These are phyloP conservation scores for Penicillium verhagenii DNA, from an alignment of 495 filamentous ascomycete genomes.

Conservation along the genomic window DNA sequence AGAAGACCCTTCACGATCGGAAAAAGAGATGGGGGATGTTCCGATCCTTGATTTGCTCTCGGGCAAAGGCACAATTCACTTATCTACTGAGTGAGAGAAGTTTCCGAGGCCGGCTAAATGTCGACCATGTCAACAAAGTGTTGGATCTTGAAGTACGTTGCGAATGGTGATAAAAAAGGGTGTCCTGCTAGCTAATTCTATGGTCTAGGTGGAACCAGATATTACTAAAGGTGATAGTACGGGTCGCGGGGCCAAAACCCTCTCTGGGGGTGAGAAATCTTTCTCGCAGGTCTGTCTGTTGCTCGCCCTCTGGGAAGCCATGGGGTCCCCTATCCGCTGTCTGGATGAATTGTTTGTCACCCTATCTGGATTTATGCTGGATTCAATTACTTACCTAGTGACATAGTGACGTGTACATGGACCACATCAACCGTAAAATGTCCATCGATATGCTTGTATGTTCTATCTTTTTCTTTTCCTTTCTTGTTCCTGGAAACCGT, in stretches of 20 bases:
- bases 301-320: constrained; percentile 93
- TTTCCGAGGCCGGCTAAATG: constrained; percentile 76
- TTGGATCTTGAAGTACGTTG: constrained; percentile 70
- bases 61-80: constrained; percentile 80
- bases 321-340: constrained; percentile 92
- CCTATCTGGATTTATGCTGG: background rate
- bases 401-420: constrained; percentile 92
- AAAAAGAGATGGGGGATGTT: constrained; percentile 77
- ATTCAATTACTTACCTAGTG: constrained; percentile 20
- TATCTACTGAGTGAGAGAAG: constrained; percentile 84
- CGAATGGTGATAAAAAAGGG: background rate
- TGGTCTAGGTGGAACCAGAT: constrained; percentile 69
- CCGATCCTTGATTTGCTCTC: constrained; percentile 74
- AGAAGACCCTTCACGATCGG: constrained; percentile 65
- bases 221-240: constrained; percentile 61
- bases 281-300: constrained; percentile 96
- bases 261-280: constrained; percentile 95
- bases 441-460: constrained; percentile 93
- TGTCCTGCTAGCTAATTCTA: background rate
- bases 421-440: constrained; percentile 89
- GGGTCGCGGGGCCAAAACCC: constrained; percentile 81
- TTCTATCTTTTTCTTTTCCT: constrained; percentile 3
- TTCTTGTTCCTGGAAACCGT: background rate
- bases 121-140: constrained; percentile 70
- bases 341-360: constrained; percentile 84